Conservation (phyloP, 148 eudicot genomes). For the Talinum fruticosum region DNA sequence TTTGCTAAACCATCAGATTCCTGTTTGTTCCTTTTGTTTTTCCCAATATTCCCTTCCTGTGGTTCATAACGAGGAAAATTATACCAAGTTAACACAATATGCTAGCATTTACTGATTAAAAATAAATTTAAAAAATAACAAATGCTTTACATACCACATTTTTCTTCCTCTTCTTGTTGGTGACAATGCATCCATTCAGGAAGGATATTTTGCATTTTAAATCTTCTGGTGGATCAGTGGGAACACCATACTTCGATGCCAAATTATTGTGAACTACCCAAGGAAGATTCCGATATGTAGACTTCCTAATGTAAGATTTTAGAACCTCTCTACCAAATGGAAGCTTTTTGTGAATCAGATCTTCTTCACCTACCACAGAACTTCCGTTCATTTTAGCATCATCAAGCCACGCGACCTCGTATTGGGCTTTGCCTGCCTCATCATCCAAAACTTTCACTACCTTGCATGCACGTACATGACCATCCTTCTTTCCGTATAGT, state of each 20-base stretch:
- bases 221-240: constrained; percentile 74
- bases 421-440: constrained; percentile 45
- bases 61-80: constrained; percentile 24
- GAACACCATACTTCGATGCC: constrained; percentile 70
- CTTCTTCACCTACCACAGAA: constrained; percentile 59
- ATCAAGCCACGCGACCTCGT: constrained; percentile 88
- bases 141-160: constrained; percentile 39
- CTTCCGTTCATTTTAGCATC: constrained; percentile 51
- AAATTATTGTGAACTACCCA: constrained; percentile 86
- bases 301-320: constrained; percentile 86
- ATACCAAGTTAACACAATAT: constrained; percentile 9
- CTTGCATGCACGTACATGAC: constrained; percentile 59
- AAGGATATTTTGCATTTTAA: constrained; percentile 43
- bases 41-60: constrained; percentile 36
- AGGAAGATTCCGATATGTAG: constrained; percentile 79
- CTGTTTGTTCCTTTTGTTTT: constrained; percentile 29
- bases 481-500: constrained; percentile 66
- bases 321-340: constrained; percentile 75
- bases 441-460: constrained; percentile 58
- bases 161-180: constrained; percentile 59
- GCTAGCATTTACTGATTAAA: not conserved
- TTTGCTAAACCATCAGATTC: constrained; percentile 23
- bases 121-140: not conserved
- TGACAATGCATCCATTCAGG: constrained; percentile 57
- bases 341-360: constrained; percentile 64